Conservation (phyloP, 2,329 filamentous ascomycete genomes). For the Ophiostoma fasciatum region DNA sequence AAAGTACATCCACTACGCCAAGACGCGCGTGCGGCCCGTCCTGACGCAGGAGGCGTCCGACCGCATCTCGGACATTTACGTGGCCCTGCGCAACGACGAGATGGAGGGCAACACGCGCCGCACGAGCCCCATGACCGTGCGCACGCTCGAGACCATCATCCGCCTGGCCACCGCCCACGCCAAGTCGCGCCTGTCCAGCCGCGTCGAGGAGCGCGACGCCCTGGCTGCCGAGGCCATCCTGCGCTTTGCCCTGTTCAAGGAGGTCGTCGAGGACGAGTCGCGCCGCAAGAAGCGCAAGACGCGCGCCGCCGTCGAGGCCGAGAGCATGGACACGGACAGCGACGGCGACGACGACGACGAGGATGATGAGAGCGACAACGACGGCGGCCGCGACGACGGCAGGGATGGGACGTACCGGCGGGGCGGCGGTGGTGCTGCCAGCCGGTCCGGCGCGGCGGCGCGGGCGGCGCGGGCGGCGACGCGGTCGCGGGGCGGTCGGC, state of each 20-base stretch:
- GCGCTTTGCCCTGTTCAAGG: slow-evolving; percentile 92
- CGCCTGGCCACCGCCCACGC: slow-evolving; percentile 93
- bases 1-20: slow-evolving; percentile 98
- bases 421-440: slow-evolving; percentile 18
- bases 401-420: slow-evolving; percentile 40
- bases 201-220: slow-evolving; percentile 82
- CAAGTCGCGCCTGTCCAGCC: slow-evolving; percentile 74
- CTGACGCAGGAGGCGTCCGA: slow-evolving; percentile 85
- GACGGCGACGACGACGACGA: slow-evolving; percentile 47
- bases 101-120: slow-evolving; percentile 86
- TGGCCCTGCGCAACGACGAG: slow-evolving; percentile 86
- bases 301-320: slow-evolving; percentile 24
- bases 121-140: slow-evolving; percentile 89
- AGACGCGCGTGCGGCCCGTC: slow-evolving; percentile 76
- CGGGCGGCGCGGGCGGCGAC: slow-evolving; percentile 20
- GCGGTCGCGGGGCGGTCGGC: slow-evolving; percentile 16
- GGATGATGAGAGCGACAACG: slow-evolving; percentile 26
- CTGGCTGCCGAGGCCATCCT: slow-evolving; percentile 77
- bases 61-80: slow-evolving; percentile 82
- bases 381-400: slow-evolving; percentile 8
- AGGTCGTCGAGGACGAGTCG: slow-evolving; percentile 68
- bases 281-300: slow-evolving; percentile 71
- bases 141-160: slow-evolving; percentile 95
- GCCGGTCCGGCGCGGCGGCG: slow-evolving; percentile 14
- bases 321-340: slow-evolving; percentile 40